A percentile compares a stretch with the other conserved stretches of the same genome.
phyloP scores from a whole-genome alignment of 345 rosid species.

The Linum trigynum region DNA sequence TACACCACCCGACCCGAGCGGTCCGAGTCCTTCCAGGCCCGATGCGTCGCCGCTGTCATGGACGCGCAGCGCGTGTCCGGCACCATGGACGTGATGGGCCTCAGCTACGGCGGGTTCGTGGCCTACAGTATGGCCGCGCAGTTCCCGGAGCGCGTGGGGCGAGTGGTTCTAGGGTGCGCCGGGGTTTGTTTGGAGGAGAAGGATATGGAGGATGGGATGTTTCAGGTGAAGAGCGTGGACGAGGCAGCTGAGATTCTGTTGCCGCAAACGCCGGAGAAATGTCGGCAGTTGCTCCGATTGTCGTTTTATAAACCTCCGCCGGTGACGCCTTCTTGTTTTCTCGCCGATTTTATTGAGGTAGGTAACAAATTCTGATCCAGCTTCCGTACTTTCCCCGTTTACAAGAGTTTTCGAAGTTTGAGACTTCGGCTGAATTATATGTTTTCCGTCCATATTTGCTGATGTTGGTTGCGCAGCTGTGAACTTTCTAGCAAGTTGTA shows the following conservation, averaged over 20 bases:
- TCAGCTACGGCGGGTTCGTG: conserved; percentile 85
- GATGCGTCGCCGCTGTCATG: conserved; percentile 50
- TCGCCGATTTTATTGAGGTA: conserved; percentile 49
- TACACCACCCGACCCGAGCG: conserved; percentile 64
- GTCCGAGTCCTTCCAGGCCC: conserved; percentile 62
- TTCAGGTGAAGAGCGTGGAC: conserved; percentile 46
- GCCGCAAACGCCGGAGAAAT: conserved; percentile 57
- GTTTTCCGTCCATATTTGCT: no score
- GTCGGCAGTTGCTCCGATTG: conserved; percentile 35
- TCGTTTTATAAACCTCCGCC: conserved; percentile 52
- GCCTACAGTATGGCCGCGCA: conserved; percentile 74
- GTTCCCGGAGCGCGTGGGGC: conserved; percentile 53
- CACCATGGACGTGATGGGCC: conserved; percentile 46
- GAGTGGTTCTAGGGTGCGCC: conserved; percentile 60
- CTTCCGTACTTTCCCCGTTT: not conserved
- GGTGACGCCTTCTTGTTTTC: conserved; percentile 59
- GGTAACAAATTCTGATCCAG: not conserved
- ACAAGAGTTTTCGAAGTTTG: no score
- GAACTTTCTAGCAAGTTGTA: no score
- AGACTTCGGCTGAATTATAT: no score
- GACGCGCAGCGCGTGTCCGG: conserved; percentile 33
- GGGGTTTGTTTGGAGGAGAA: conserved; percentile 78
- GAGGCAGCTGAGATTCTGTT: conserved; percentile 47
- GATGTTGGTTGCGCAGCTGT: no score
- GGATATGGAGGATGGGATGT: conserved; percentile 63